These are phyloP conservation scores for Aspergillus cavernicola DNA, from an alignment of 495 filamentous ascomycete species.

Conservation along the genomic window DNA sequence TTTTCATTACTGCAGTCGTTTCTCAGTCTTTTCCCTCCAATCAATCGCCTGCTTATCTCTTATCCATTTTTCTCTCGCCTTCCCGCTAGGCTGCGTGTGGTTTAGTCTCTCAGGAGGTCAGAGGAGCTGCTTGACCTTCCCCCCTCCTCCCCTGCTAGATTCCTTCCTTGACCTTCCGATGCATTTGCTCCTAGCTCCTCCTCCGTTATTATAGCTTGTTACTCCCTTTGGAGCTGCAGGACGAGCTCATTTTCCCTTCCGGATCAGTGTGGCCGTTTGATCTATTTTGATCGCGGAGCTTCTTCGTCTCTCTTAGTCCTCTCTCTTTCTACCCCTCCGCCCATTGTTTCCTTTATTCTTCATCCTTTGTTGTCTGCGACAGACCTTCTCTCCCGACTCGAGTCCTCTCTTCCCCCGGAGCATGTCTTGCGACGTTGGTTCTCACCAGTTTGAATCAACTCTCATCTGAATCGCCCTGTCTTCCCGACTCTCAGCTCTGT, in stretches of 20 bases:
- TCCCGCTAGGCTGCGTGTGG: conserved; percentile 9
- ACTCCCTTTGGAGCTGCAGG: conserved; percentile 13
- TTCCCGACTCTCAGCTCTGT: not conserved
- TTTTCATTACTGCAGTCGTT: conserved; percentile 10
- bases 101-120: conserved; percentile 6
- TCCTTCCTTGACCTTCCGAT: conserved; percentile 11
- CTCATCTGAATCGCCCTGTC: conserved; percentile 4
- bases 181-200: no score
- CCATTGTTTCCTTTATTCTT: conserved; percentile 3
- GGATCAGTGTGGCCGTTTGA: no score
- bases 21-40: conserved; percentile 12
- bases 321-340: no score
- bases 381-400: not conserved
- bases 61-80: conserved; percentile 11
- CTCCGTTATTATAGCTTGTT: conserved; percentile 9
- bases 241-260: not conserved
- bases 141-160: conserved; percentile 1
- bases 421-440: conserved; percentile 14
- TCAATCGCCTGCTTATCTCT: conserved; percentile 11
- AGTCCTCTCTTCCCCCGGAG: not conserved
- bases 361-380: conserved; percentile 10
- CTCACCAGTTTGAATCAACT: conserved; percentile 13
- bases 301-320: no score
- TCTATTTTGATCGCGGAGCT: no score
- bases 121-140: conserved; percentile 11